Percentiles rank a stretch among this genome's conserved stretches.
Evolutionary conservation across 768 basidiomycete species (phyloP).

Genomic region (Termitomyces sp.): DNA sequence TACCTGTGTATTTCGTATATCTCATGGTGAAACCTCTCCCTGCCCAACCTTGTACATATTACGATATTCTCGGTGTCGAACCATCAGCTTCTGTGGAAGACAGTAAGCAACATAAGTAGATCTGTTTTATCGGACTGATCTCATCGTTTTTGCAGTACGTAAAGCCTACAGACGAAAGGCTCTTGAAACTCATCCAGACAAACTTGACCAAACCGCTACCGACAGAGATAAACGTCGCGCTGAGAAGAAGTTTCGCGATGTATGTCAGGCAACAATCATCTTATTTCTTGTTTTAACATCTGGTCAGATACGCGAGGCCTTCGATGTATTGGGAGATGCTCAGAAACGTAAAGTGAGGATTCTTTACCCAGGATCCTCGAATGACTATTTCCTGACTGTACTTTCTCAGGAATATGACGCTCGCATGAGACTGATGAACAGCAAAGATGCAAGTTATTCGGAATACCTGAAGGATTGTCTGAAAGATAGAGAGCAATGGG

Average conservation of each 20-base stretch:
- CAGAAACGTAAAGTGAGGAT: constrained; percentile 47
- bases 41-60: constrained; percentile 29
- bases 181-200: constrained; percentile 71
- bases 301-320: constrained; percentile 56
- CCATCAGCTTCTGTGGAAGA: constrained; percentile 45
- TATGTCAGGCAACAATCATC: constrained; percentile 20
- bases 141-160: constrained; percentile 38
- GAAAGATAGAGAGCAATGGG: constrained; percentile 52
- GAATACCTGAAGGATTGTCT: constrained; percentile 36
- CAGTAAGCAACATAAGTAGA: constrained; percentile 29
- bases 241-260: constrained; percentile 56
- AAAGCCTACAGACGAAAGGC: constrained; percentile 64
- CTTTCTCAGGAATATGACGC: constrained; percentile 41
- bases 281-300: constrained; percentile 8
- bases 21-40: constrained; percentile 10
- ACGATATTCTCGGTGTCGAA: constrained; percentile 42
- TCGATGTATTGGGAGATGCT: constrained; percentile 51
- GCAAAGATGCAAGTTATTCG: constrained; percentile 22
- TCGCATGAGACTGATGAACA: constrained; percentile 26
- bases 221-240: constrained; percentile 48
- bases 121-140: neutral
- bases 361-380: neutral
- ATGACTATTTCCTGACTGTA: neutral
- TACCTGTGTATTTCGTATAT: neutral
- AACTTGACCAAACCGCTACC: constrained; percentile 49